Base-by-base conservation (phyloP, 2,329 filamentous ascomycete species). In the Stemphylium vesicarium region DNA sequence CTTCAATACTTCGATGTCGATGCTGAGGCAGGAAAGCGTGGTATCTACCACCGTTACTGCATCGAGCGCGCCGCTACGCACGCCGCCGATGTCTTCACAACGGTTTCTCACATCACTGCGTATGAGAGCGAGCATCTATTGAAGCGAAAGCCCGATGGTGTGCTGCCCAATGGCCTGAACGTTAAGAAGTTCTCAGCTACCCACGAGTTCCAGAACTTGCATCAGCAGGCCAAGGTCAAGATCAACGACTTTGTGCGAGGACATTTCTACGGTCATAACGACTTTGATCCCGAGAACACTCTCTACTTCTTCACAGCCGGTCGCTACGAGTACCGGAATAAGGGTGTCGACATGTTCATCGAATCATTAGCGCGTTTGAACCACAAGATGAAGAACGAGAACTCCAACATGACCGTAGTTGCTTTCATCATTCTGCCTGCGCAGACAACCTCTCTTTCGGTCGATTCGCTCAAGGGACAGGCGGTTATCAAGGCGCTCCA, bases 311-410 rank as follows among this genome's bases (percentile, higher is more conserved):
- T 99, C 82, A 99, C 93, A 3, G 90, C 95, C 6, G 95, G 95
- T 56, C 90, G 95, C 60, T 99, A 99, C 72, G 95, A 99, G 77
- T 99, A 94, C 83, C 84, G 95, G 62, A 99, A 99, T 74, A 99
- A 99, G 80, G 95, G 95, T 71, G 94, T 97, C 9, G 95, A 99
- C 77, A 98, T 99, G 95, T 99, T 98, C 77, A 96, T 99, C 65
- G 95, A 99, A 78, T 95, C 93, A 3, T 81, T 99, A 60, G 95
- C 95, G 24, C 90, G 95, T 38, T 80, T 99, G 69, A 99, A 99
- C 79, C 93, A 98, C 80, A 86, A 90, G 35, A 86, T 99, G 72
- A 98, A 98, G 84, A 79, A 79, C 46, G 79, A 87, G 7, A 91
- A 91, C 43, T 96, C 92, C 66, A 96, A 95, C 78, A 93, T 88